Percentiles rank a stretch among this genome's conserved stretches.
These are phyloP conservation scores for Metschnikowia proteae DNA, from an alignment of 805 yeast genomes.

Conservation along the genomic window DNA sequence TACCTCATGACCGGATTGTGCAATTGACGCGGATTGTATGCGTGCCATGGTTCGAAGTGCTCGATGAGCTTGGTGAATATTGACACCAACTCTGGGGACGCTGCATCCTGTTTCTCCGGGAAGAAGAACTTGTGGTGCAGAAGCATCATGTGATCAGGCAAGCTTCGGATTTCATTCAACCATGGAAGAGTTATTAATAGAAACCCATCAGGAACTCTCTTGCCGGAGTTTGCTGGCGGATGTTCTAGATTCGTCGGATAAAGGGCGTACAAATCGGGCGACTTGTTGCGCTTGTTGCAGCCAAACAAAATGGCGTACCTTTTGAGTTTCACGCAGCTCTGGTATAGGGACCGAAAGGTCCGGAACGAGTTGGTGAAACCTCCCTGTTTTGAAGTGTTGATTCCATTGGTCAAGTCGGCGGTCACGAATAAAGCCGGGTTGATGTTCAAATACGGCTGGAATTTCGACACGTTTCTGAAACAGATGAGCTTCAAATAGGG, in stretches of 20 bases:
- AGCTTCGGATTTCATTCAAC: constrained; percentile 66
- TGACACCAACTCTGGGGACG: constrained; percentile 19
- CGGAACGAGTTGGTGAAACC: constrained; percentile 57
- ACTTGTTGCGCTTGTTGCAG: constrained; percentile 46
- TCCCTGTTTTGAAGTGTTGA: constrained; percentile 26
- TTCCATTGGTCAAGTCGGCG: constrained; percentile 53
- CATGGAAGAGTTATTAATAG: constrained; percentile 67
- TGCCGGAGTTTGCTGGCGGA: not conserved
- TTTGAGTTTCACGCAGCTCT: constrained; percentile 47
- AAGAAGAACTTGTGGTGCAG: constrained; percentile 7
- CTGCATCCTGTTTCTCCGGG: constrained; percentile 7
- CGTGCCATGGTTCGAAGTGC: constrained; percentile 38
- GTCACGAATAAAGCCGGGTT: constrained; percentile 59
- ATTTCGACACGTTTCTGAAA: constrained; percentile 47
- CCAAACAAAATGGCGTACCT: constrained; percentile 75
- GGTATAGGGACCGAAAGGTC: constrained; percentile 66
- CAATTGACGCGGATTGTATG: constrained; percentile 55
- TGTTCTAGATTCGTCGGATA: constrained; percentile 44
- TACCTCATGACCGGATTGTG: constrained; percentile 66
- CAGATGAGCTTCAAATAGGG: constrained; percentile 67
- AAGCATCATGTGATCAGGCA: constrained; percentile 44
- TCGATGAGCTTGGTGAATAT: constrained; percentile 26
- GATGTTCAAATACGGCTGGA: constrained; percentile 50
- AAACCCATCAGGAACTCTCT: constrained; percentile 63
- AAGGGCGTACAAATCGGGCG: constrained; percentile 57